Evolutionary conservation across 371 early-diverging fungal genomes (phyloP).

Genomic region (Fennellomyces sp.): DNA sequence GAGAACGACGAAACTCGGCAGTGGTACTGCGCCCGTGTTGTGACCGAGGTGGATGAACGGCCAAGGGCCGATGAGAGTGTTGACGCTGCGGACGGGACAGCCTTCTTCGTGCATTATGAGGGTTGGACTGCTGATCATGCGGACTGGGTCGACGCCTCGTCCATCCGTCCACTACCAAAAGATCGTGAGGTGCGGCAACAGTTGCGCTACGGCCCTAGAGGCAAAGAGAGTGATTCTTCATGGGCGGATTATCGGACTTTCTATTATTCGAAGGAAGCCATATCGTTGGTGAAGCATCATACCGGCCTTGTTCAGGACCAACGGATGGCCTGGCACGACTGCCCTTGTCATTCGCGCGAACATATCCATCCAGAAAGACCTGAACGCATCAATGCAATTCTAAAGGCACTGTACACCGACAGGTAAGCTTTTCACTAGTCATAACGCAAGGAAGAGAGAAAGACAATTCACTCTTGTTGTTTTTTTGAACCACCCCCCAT

Average conservation of each 20-base stretch:
- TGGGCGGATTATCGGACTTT: constrained; percentile 62
- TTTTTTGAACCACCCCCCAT: neutral
- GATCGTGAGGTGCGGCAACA: neutral
- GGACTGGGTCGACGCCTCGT: constrained; percentile 58
- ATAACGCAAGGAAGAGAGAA: too few relatives aligned
- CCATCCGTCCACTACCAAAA: constrained; percentile 2
- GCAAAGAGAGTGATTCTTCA: constrained; percentile 50
- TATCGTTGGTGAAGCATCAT: constrained; percentile 43
- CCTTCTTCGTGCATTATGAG: constrained; percentile 61
- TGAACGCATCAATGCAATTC: constrained; percentile 51
- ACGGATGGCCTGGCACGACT: constrained; percentile 59
- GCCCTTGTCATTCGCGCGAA: constrained; percentile 61
- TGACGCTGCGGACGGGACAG: neutral
- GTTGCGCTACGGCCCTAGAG: constrained; percentile 53
- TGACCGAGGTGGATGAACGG: constrained; percentile 25
- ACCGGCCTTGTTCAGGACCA: constrained; percentile 66
- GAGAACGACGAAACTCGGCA: constrained; percentile 27
- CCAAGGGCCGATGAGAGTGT: neutral
- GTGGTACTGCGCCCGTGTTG: constrained; percentile 48
- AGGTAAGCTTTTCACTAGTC: too few relatives aligned
- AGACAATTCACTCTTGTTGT: too few relatives aligned
- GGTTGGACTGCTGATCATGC: constrained; percentile 65
- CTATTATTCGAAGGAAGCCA: constrained; percentile 51
- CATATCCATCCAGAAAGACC: constrained; percentile 69
- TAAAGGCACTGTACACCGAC: constrained; percentile 38